Conservation (phyloP, 805 yeast species). For the Metschnikowia lachancei region DNA sequence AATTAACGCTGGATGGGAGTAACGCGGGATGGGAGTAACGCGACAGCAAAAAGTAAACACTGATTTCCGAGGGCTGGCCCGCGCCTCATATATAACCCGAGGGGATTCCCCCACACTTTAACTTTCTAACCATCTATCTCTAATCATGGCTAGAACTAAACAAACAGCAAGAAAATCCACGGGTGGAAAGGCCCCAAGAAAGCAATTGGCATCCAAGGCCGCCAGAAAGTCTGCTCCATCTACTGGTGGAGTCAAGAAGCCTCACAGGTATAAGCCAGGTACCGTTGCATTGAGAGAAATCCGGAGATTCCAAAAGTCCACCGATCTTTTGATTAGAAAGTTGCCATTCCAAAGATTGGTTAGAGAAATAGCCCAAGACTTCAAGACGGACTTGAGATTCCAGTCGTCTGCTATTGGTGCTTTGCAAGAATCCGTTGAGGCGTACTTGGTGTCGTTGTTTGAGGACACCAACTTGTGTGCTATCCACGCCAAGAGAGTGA, state of each 20-base stretch:
- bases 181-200: constrained; percentile 96
- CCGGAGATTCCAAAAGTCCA: constrained; percentile 95
- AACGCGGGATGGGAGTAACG: not conserved
- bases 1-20: no score
- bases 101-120: constrained; percentile 1
- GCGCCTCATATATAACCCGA: constrained; percentile 10
- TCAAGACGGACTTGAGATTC: constrained; percentile 91
- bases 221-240: constrained; percentile 93
- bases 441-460: no score
- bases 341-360: constrained; percentile 97
- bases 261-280: constrained; percentile 97
- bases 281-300: constrained; percentile 95
- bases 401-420: constrained; percentile 95
- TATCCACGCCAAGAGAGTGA: no score
- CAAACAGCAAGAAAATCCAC: constrained; percentile 94
- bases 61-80: not conserved
- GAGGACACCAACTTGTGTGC: no score
- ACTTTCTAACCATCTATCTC: constrained; percentile 5
- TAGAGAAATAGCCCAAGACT: constrained; percentile 92
- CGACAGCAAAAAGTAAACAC: constrained; percentile 4
- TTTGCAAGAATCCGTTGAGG: no score
- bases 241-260: constrained; percentile 90
- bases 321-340: constrained; percentile 92
- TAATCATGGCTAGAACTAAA: constrained; percentile 82
- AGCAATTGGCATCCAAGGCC: no score